Conservation (phyloP, 306 rosid genomes). For the Hylodesmum podocarpum region DNA sequence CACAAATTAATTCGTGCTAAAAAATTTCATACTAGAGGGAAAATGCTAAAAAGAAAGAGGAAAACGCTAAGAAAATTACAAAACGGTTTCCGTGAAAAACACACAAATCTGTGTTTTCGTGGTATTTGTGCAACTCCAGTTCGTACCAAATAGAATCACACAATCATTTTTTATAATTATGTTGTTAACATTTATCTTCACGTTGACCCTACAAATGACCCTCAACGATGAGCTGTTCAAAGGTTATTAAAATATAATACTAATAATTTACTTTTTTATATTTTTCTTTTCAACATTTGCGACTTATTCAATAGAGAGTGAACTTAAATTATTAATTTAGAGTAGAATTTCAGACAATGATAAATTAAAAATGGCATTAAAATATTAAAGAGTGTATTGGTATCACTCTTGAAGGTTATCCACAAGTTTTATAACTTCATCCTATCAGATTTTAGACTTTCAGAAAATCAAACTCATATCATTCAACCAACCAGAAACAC, state of each 20-base stretch:
- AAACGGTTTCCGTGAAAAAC: no score
- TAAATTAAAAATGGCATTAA: neutral
- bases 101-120: no score
- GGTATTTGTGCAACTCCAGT: no score
- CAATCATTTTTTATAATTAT: no score
- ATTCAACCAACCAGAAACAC: neutral
- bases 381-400: neutral
- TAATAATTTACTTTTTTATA: neutral
- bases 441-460: neutral
- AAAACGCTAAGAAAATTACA: no score
- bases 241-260: neutral
- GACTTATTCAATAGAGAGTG: neutral
- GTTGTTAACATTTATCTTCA: neutral
- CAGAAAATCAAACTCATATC: neutral
- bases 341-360: neutral
- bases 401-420: neutral
- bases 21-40: no score
- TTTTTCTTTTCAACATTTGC: neutral
- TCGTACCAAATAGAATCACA: no score
- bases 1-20: no score
- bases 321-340: neutral
- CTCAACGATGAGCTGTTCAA: neutral
- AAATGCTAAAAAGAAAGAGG: no score
- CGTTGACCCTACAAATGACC: neutral
- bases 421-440: neutral